These are phyloP conservation scores for Calonectria multiphialidica DNA, from an alignment of 2,329 filamentous ascomycete genomes.

Conservation along the genomic window DNA sequence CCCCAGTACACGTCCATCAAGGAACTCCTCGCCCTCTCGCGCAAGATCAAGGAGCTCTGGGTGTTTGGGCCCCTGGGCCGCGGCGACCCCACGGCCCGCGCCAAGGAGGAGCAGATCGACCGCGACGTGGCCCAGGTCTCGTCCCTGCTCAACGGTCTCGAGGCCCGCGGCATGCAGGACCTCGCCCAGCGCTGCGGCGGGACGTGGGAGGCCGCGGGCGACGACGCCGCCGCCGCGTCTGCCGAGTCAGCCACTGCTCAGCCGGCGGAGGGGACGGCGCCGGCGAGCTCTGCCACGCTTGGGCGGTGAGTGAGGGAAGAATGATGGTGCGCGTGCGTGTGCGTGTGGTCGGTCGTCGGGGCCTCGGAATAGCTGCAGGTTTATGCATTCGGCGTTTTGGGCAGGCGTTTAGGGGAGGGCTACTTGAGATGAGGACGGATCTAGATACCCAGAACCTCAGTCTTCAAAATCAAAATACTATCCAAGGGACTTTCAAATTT, in stretches of 20 bases:
- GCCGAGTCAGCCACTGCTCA: slow-evolving; percentile 12
- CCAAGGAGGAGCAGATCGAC: slow-evolving; percentile 52
- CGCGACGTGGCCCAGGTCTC: slow-evolving; percentile 51
- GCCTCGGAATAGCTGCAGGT: background rate
- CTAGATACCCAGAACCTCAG: slow-evolving; percentile 30
- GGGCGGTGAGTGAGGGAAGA: background rate
- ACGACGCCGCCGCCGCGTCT: slow-evolving; percentile 16
- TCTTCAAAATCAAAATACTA: slow-evolving; percentile 17
- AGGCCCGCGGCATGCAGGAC: slow-evolving; percentile 48
- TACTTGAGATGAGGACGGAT: slow-evolving; percentile 9
- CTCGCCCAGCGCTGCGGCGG: slow-evolving; percentile 53
- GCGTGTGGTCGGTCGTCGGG: too few relatives aligned
- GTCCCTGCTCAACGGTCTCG: slow-evolving; percentile 50
- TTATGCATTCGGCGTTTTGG: slow-evolving; percentile 10
- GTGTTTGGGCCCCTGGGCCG: slow-evolving; percentile 56
- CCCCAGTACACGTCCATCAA: slow-evolving; percentile 57
- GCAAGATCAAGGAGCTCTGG: slow-evolving; percentile 61
- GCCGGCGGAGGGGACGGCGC: background rate
- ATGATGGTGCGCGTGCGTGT: too few relatives aligned
- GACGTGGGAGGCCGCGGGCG: slow-evolving; percentile 48
- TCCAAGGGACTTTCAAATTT: background rate
- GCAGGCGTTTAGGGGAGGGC: background rate
- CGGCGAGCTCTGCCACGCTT: background rate
- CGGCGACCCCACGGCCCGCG: slow-evolving; percentile 49
- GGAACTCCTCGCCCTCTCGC: slow-evolving; percentile 57